Conservation (phyloP, 73 alveolate genomes). For the Paramecium caudatum region DNA sequence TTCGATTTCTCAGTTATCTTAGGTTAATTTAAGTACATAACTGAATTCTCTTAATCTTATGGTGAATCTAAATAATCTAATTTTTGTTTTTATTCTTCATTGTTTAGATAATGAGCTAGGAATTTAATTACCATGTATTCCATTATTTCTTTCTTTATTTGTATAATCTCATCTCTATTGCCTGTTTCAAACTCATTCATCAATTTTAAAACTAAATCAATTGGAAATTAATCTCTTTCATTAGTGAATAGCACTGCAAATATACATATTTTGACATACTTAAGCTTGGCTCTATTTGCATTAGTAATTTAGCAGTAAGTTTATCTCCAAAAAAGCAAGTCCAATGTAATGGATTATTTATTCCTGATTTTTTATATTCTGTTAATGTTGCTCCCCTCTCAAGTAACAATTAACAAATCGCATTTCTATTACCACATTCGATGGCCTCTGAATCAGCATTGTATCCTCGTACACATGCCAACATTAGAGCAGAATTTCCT, state of each 20-base stretch:
- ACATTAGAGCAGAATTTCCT: slow-evolving; percentile 1
- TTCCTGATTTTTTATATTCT: slow-evolving; percentile 4
- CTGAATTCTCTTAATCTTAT: neutral
- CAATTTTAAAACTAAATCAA: slow-evolving; percentile 5
- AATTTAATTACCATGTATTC: slow-evolving; percentile 3
- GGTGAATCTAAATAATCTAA: neutral
- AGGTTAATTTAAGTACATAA: neutral
- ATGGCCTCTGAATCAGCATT: neutral
- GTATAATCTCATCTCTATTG: neutral
- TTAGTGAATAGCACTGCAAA: neutral
- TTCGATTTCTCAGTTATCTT: neutral
- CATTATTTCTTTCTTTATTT: neutral
- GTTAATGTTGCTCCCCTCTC: neutral
- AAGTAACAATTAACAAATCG: neutral
- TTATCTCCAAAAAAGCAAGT: slow-evolving; percentile 15
- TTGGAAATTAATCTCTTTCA: slow-evolving; percentile 5
- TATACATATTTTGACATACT: neutral
- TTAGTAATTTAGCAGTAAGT: neutral
- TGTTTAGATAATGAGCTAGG: neutral
- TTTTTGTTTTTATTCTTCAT: neutral
- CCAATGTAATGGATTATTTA: slow-evolving; percentile 36
- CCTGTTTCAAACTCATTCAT: neutral
- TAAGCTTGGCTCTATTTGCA: neutral
- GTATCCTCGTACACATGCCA: slow-evolving; percentile 10
- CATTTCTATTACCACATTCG: neutral